Evolutionary conservation across 208 protist species (phyloP).

Genomic region (Porcisia hertigi): DNA sequence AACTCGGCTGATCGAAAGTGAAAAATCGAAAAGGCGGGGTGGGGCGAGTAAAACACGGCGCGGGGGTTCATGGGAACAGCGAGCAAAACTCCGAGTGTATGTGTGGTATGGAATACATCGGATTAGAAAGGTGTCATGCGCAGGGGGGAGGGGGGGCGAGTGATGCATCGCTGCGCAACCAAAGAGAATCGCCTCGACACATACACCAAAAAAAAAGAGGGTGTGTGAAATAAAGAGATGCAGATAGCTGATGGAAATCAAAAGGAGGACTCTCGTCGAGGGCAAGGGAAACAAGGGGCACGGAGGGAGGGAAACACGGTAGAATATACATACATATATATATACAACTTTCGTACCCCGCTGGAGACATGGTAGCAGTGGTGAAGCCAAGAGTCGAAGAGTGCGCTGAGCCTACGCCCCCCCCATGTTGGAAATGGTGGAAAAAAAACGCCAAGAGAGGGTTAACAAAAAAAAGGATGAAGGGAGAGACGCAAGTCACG

Average conservation of each 20-base stretch:
- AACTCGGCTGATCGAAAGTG: not conserved
- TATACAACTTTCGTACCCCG: no score
- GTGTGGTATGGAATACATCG: constrained; percentile 4
- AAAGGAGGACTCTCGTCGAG: not conserved
- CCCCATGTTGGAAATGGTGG: no score
- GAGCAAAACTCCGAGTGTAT: no score
- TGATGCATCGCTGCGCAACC: not conserved
- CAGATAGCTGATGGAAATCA: not conserved
- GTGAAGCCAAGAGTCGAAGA: not conserved
- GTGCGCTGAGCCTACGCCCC: not conserved
- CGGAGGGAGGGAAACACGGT: not conserved
- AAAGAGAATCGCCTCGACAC: not conserved
- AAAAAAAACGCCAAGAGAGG: not conserved
- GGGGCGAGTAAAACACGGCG: not conserved
- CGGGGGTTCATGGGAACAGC: not conserved
- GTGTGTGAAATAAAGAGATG: not conserved
- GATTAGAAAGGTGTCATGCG: not conserved
- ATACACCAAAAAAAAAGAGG: not conserved
- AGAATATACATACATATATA: not conserved
- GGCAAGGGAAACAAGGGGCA: not conserved
- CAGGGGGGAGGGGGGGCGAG: not conserved
- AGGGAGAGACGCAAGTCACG: not conserved
- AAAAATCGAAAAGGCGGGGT: not conserved
- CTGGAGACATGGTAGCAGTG: not conserved
- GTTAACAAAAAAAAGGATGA: not conserved